phyloP scores from a whole-genome alignment of 768 basidiomycete species.

The Suillus subalutaceus region DNA sequence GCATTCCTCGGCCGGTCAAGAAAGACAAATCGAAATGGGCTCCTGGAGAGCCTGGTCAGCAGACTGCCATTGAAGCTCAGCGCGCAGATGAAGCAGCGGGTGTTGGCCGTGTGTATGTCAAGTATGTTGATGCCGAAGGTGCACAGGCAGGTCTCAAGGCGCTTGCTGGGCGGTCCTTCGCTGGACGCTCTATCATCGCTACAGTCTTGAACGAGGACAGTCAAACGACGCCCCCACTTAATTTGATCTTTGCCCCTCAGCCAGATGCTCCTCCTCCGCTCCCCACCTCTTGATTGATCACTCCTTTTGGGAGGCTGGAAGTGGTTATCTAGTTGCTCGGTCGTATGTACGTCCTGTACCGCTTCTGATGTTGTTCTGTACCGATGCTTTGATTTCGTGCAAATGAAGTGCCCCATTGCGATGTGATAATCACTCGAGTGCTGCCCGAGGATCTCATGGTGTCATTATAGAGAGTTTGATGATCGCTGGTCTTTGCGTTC shows the following conservation, averaged over 20 bases:
- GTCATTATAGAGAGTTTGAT: neutral
- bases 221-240: slow-evolving; percentile 81
- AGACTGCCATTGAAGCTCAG: slow-evolving; percentile 65
- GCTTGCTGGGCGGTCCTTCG: slow-evolving; percentile 88
- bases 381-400: slow-evolving; percentile 5
- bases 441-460: neutral
- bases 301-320: slow-evolving; percentile 15
- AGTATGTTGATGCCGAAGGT: slow-evolving; percentile 64
- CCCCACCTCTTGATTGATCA: slow-evolving; percentile 40
- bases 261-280: slow-evolving; percentile 82
- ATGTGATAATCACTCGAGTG: neutral
- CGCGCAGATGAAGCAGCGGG: slow-evolving; percentile 87
- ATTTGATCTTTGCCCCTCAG: slow-evolving; percentile 82
- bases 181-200: slow-evolving; percentile 84
- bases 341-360: slow-evolving; percentile 24
- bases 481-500: slow-evolving; percentile 11
- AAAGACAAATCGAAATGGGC: slow-evolving; percentile 83
- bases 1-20: slow-evolving; percentile 87
- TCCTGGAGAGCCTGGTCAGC: slow-evolving; percentile 59
- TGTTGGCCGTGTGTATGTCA: slow-evolving; percentile 95
- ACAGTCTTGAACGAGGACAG: slow-evolving; percentile 83
- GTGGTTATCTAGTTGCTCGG: slow-evolving; percentile 19
- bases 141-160: slow-evolving; percentile 78
- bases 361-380: slow-evolving; percentile 2
- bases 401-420: neutral